Base-by-base conservation (phyloP, 1,139 yeast species). In the Yamadazyma aaseri region DNA sequence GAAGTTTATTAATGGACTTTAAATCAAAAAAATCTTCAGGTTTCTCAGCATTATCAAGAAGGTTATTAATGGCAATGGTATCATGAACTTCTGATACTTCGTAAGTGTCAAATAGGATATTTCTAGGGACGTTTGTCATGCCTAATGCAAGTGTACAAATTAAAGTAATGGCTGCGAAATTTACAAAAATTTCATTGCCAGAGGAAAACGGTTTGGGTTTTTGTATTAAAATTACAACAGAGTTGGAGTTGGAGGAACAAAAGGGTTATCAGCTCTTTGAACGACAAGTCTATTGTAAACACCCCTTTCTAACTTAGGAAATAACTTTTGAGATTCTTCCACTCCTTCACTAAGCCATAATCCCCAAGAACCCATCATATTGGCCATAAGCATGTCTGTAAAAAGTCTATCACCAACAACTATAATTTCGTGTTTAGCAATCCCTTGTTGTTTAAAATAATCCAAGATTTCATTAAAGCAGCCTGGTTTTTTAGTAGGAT, bases 371-470 rank as follows among this genome's bases (percentile, higher is more conserved):
- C 95, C 95, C 95, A 90, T 87, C 71, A 81, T 71, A 49, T 90
- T 90, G 13, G 97, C 97, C 96, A 92, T 86, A 35, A 90, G 63
- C 40, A 92, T 76, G 56, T 92, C 98, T 0, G 98, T 92, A 59
- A 89, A 79, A 25, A 92, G 68, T 24, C 98, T 63, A 50, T 92
- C 98, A 0, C 98, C 98, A 13, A 92, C 76, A 4, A 92, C 81
- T 0, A 89, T 87, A 15, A 92, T 79, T 46, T 90, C 86, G 12
- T 68, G 55, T 6, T 64, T 55, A 1, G 59, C 44, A 6, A 82
- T 64, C 2, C 73, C 73, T 21, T 70, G 63, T 15, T 58, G 38
- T 11, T 52, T 53, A 51, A 87, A 82, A 47, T 82, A 76, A 1
- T 67, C 70, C 58, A 79, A 56, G 15, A 92, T 77, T 49, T 87